Evolutionary conservation across 805 yeast genomes (phyloP), one percentile per base, ranked within the genome.

Genomic region (Maudiozyma barnettii): DNA sequence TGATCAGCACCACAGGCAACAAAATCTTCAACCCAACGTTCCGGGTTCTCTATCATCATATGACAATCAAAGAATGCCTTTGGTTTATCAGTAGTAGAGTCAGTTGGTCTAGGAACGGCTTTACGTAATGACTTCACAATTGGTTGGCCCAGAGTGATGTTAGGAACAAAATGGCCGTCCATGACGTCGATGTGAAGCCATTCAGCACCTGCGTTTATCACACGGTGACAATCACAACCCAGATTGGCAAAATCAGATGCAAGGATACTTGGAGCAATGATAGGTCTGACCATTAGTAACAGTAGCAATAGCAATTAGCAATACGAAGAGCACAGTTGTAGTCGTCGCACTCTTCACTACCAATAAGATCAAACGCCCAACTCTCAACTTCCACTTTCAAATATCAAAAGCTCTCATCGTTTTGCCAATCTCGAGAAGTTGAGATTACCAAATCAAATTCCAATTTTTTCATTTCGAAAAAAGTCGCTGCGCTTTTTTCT

Each of bases 161-260:
- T 93, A 55, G 99, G 99, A 44, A 93, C 99, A 64, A 93, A 93
- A 68, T 91, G 90, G 43, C 99, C 99, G 65, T 93, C 99, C 99
- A 93, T 93, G 43, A 93, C 91, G 67, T 93, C 99, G 45, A 93
- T 80, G 67, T 93, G 99, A 51, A 93, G 80, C 99, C 99, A 93
- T 59, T 91, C 96, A 19, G 96, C 95, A 21, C 85, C 83, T 48
- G 83, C 74, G 45, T 79, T 77, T 61, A 87, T 80, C 69, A 90
- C 84, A 49, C 76, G 74, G 61, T 83, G 84, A 67, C 96, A 87
- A 53, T 90, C 91, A 55, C 88, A 78, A 44, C 95, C 97, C 51
- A 93, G 70, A 57, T 87, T 78, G 55, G 97, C 82, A 61, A 91
- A 93, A 65, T 93, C 95, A 39, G 90, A 84, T 5, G 98, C 93